Evolutionary conservation across 805 yeast species (phyloP), one percentile per base, ranked within the genome.

Genomic region (Blastobotrys parvus): DNA sequence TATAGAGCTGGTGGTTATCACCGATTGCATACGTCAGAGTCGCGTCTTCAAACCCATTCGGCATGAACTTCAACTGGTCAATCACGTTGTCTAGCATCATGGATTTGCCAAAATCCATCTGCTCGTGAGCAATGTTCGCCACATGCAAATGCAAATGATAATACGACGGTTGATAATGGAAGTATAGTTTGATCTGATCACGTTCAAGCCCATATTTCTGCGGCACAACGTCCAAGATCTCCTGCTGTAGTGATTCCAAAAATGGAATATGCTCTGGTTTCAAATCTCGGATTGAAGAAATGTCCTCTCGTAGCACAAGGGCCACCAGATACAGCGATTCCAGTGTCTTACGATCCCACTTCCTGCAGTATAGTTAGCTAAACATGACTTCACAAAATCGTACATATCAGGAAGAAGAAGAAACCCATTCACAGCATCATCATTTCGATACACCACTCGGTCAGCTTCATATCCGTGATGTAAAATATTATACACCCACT

Each of bases 121-220:
- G 87, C 78, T 43, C 77, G 52, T 84, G 84, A 16, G 63, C 69
- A 4, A 83, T 69, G 54, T 84, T 82, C 16, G 87, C 95, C 15
- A 86, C 80, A 60, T 92, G 98, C 15, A 92, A 73, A 59, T 92
- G 98, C 68, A 92, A 82, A 57, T 92, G 97, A 58, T 92, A 92
- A 61, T 90, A 92, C 0, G 95, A 83, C 0, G 98, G 98, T 52
- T 89, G 97, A 61, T 92, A 66, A 52, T 92, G 98, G 39, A 92
- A 72, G 57, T 84, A 92, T 1, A 88, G 59, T 45, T 94, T 73
- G 51, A 92, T 59, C 52, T 79, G 74, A 56, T 82, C 81, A 0
- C 65, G 53, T 1, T 52, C 60, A 10, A 87, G 55, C 10, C 68
- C 66, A 57, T 74, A 83, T 34, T 65, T 57, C 18, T 60, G 57